Evolutionary conservation across 805 yeast genomes (phyloP).

Genomic region (Tetrapisispora pingtungensis): DNA sequence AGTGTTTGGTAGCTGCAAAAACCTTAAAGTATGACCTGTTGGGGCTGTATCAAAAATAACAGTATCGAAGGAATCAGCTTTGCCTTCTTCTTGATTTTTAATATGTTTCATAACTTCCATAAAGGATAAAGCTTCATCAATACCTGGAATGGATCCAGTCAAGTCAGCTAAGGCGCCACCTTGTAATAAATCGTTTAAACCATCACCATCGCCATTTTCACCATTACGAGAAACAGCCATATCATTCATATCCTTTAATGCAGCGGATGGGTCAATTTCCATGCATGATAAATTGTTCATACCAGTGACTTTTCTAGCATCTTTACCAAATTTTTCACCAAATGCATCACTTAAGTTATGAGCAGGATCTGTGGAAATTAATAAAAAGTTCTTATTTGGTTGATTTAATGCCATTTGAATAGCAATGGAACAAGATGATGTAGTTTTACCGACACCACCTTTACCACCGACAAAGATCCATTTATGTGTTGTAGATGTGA

Average conservation of each 20-base stretch:
- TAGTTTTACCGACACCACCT: slow-evolving; percentile 99
- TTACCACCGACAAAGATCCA: slow-evolving; percentile 99
- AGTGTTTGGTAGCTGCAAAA: slow-evolving; percentile 88
- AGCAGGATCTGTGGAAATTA: slow-evolving; percentile 97
- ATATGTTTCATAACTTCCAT: slow-evolving; percentile 97
- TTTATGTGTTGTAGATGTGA: slow-evolving; percentile 60
- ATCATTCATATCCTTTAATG: slow-evolving; percentile 76
- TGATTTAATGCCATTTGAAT: slow-evolving; percentile 82
- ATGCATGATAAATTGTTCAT: slow-evolving; percentile 82
- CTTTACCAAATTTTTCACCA: slow-evolving; percentile 96
- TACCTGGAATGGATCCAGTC: slow-evolving; percentile 94
- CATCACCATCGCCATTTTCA: slow-evolving; percentile 32
- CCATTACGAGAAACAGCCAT: slow-evolving; percentile 33
- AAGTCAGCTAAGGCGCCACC: slow-evolving; percentile 54
- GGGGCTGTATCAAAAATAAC: slow-evolving; percentile 99
- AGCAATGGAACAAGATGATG: slow-evolving; percentile 92
- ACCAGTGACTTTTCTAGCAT: slow-evolving; percentile 89
- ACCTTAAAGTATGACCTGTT: slow-evolving; percentile 95
- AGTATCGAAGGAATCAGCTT: slow-evolving; percentile 54
- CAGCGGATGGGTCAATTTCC: slow-evolving; percentile 97
- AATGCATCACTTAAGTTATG: slow-evolving; percentile 96
- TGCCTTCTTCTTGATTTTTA: slow-evolving; percentile 52
- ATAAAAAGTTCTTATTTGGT: slow-evolving; percentile 68
- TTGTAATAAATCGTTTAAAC: slow-evolving; percentile 25
- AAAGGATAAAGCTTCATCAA: slow-evolving; percentile 94